phyloP scores from a whole-genome alignment of 148 eudicot species.

The Persicaria tinctoria region DNA sequence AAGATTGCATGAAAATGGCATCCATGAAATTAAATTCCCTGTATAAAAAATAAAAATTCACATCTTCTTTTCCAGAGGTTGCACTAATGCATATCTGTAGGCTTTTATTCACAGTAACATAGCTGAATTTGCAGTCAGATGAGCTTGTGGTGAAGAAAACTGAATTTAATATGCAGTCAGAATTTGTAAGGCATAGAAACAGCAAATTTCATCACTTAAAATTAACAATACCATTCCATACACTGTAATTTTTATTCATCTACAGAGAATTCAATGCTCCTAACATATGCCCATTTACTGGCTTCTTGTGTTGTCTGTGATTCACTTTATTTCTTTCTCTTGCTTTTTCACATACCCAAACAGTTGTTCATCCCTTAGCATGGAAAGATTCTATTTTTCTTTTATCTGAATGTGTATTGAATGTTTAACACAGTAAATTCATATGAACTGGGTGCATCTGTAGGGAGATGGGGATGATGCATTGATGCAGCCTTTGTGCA shows the following conservation, averaged over 20 bases:
- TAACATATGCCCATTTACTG: neutral
- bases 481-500: neutral
- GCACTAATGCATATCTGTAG: neutral
- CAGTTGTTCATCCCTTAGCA: neutral
- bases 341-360: conserved; percentile 5
- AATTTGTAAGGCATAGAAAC: neutral
- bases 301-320: neutral
- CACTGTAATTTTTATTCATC: neutral
- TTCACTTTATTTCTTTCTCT: neutral
- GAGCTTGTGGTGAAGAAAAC: neutral
- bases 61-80: neutral
- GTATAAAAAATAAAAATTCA: neutral
- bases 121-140: conserved; percentile 3
- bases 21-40: conserved; percentile 3
- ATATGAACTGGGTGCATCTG: no score
- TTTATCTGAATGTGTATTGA: no score
- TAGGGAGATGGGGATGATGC: no score
- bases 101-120: neutral
- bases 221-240: neutral
- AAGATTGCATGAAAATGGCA: neutral
- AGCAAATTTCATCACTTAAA: neutral
- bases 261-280: conserved; percentile 12
- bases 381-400: no score
- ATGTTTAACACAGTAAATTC: no score
- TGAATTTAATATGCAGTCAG: conserved; percentile 8